A percentile compares a stretch with the other conserved stretches of the same genome.
Conservation (phyloP, 352 stramenopile genomes). For the Phytophthora sp. region DNA sequence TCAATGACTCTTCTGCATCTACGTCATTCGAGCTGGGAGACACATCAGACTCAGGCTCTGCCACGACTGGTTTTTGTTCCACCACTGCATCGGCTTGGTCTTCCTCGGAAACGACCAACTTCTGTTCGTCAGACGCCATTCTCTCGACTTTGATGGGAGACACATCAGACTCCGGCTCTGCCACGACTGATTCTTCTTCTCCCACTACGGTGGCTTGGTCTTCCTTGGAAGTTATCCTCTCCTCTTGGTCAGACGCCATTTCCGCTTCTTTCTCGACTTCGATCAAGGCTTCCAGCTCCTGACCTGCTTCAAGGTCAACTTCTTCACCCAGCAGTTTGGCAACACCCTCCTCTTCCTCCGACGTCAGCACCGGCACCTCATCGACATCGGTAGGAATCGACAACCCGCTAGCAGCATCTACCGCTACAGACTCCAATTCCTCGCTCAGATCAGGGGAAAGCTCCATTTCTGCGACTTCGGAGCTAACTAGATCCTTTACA, state of each 20-base stretch:
- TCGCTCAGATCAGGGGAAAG: slow-evolving; percentile 9
- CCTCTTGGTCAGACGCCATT: too few relatives aligned
- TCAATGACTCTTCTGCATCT: background rate
- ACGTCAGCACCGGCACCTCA: slow-evolving; percentile 1
- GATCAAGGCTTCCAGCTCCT: too few relatives aligned
- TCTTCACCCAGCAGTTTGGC: slow-evolving; percentile 3
- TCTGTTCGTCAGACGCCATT: slow-evolving; percentile 1
- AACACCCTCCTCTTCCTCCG: background rate
- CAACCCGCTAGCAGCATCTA: background rate
- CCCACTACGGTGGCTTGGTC: too few relatives aligned
- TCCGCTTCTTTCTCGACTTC: too few relatives aligned
- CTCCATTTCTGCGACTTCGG: slow-evolving; percentile 12
- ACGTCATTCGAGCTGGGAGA: background rate
- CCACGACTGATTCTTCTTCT: too few relatives aligned
- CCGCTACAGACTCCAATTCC: background rate
- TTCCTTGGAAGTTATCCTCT: too few relatives aligned
- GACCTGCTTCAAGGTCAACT: too few relatives aligned
- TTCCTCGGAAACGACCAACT: slow-evolving; percentile 1
- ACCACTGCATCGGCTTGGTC: background rate
- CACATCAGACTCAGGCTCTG: background rate
- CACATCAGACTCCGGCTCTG: too few relatives aligned
- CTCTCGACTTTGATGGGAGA: too few relatives aligned
- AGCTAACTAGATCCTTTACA: background rate
- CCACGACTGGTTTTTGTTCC: background rate
- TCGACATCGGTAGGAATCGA: background rate